These are phyloP conservation scores for Pichia paraexigua DNA, from an alignment of 805 yeast genomes.

Conservation along the genomic window DNA sequence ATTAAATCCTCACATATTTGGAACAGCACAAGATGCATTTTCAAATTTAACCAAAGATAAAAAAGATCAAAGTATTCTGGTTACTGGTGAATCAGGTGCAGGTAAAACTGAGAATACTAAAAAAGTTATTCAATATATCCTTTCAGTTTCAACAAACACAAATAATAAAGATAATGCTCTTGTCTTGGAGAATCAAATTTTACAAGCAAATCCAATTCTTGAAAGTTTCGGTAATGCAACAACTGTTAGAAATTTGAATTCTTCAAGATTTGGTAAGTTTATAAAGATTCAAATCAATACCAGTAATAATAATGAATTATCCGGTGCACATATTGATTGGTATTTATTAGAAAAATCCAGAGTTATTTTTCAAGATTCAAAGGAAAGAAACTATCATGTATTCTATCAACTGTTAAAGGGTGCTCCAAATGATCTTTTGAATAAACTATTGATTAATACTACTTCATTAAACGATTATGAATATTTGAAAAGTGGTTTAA, in stretches of 20 bases:
- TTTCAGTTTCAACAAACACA: conserved; percentile 50
- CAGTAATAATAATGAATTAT: conserved; percentile 45
- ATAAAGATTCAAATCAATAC: conserved; percentile 60
- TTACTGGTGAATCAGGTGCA: conserved; percentile 99
- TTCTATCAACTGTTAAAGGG: conserved; percentile 84
- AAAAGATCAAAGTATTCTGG: conserved; percentile 82
- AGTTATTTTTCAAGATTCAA: conserved; percentile 63
- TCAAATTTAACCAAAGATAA: conserved; percentile 60
- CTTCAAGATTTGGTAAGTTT: conserved; percentile 95
- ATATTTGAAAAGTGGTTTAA: conserved; percentile 50
- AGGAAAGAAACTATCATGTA: conserved; percentile 88
- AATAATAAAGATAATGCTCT: conserved; percentile 21
- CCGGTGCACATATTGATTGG: conserved; percentile 93
- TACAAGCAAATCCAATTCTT: conserved; percentile 90
- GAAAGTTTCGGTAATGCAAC: conserved; percentile 98
- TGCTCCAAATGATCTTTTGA: conserved; percentile 40
- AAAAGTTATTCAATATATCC: conserved; percentile 84
- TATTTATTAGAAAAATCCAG: conserved; percentile 90
- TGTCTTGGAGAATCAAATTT: conserved; percentile 72
- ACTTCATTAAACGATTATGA: conserved; percentile 36
- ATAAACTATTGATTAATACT: conserved; percentile 35
- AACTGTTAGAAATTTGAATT: conserved; percentile 86
- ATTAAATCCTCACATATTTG: conserved; percentile 80
- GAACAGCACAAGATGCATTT: conserved; percentile 81
- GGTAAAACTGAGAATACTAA: conserved; percentile 98